These are phyloP conservation scores for Nidularia pulvinata DNA, from an alignment of 768 basidiomycete species.

Conservation along the genomic window DNA sequence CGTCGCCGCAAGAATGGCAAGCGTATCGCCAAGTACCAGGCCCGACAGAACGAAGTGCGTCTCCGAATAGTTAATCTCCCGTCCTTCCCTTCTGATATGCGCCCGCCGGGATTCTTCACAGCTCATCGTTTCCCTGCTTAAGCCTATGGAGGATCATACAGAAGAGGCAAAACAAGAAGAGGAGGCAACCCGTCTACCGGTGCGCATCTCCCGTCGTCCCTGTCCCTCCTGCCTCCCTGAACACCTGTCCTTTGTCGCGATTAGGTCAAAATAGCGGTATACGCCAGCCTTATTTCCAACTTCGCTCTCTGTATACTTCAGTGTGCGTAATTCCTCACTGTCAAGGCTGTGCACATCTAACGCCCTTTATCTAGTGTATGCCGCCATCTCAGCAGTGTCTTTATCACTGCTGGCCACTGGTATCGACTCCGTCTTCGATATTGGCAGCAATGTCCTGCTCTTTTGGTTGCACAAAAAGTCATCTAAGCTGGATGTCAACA, in stretches of 20 bases:
- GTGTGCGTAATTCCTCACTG: conserved; percentile 33
- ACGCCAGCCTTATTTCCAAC: conserved; percentile 81
- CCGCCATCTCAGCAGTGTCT: conserved; percentile 82
- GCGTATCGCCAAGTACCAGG: conserved; percentile 63
- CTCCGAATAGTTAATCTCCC: too few species aligned
- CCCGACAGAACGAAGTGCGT: conserved; percentile 68
- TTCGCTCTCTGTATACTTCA: conserved; percentile 71
- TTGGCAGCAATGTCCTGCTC: conserved; percentile 82
- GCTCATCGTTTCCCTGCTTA: conserved; percentile 87
- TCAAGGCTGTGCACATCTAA: not conserved
- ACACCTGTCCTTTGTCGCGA: conserved; percentile 1
- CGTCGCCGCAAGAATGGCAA: conserved; percentile 63
- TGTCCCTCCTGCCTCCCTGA: not conserved
- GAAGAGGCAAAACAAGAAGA: conserved; percentile 76
- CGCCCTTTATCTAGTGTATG: conserved; percentile 65
- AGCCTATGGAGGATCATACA: conserved; percentile 89
- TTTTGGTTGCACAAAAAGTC: conserved; percentile 81
- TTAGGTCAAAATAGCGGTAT: conserved; percentile 88
- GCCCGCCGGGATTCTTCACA: conserved; percentile 21
- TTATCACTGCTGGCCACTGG: conserved; percentile 88
- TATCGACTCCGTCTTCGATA: conserved; percentile 86
- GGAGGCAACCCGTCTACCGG: conserved; percentile 64
- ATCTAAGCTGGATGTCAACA: conserved; percentile 67
- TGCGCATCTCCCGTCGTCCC: conserved; percentile 26
- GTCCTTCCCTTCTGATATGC: too few species aligned